A percentile compares a stretch with the other conserved stretches of the same genome.
Conservation (phyloP, 129 eudicot species). For the Kitagawia praeruptora region DNA sequence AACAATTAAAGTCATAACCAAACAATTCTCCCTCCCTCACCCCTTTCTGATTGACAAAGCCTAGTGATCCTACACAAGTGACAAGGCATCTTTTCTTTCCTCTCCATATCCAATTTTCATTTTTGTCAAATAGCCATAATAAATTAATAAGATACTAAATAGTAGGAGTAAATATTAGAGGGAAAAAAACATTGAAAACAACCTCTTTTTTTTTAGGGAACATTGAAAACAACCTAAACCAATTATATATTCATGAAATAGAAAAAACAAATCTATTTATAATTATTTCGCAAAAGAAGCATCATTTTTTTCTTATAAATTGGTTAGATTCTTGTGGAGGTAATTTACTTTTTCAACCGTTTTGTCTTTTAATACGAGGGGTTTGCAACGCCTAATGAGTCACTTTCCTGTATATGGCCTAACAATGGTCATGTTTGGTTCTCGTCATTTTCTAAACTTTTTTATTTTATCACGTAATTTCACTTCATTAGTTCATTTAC, state of each 20-base stretch:
- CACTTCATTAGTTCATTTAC: not conserved
- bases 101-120: not conserved
- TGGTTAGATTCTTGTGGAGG: not conserved
- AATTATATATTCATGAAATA: not conserved
- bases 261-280: not conserved
- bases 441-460: slow-evolving; percentile 3
- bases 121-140: not conserved
- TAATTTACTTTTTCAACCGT: not conserved
- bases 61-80: not conserved
- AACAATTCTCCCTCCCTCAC: not conserved
- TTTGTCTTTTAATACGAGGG: not conserved
- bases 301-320: not conserved
- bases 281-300: not conserved
- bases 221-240: not conserved
- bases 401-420: not conserved
- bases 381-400: not conserved
- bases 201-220: no score
- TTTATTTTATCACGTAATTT: not conserved
- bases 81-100: slow-evolving; percentile 12
- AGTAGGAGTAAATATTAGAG: no score
- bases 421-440: slow-evolving; percentile 11
- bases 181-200: not conserved
- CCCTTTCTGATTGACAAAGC: not conserved
- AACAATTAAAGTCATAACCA: slow-evolving; percentile 10
- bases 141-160: not conserved